These are phyloP conservation scores for Populus ilicifolia DNA, from an alignment of 345 rosid species.

Conservation along the genomic window DNA sequence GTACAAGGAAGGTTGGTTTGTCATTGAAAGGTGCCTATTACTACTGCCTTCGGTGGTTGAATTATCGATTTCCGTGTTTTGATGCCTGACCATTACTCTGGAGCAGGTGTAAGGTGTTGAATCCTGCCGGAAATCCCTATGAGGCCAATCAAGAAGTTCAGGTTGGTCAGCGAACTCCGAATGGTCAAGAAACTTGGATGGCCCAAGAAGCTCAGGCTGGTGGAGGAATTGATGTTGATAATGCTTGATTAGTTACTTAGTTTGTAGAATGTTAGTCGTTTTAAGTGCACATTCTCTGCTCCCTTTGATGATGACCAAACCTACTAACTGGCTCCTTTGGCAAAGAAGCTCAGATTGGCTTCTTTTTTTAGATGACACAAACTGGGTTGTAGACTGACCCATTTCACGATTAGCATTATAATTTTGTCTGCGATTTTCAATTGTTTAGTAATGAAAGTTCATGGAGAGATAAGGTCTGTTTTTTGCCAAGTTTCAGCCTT, in stretches of 20 bases:
- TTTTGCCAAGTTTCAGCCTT: too few relatives aligned
- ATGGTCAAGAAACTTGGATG: slow-evolving; percentile 30
- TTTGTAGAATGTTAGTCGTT: background rate
- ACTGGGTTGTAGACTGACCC: too few relatives aligned
- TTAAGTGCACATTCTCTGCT: slow-evolving; percentile 22
- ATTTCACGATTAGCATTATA: too few relatives aligned
- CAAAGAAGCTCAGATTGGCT: background rate
- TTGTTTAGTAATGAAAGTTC: too few relatives aligned
- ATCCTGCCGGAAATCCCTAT: slow-evolving; percentile 53
- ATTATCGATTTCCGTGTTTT: slow-evolving; percentile 5
- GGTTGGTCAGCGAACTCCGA: slow-evolving; percentile 30
- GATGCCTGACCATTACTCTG: slow-evolving; percentile 9
- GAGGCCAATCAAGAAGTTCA: slow-evolving; percentile 38
- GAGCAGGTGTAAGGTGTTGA: slow-evolving; percentile 66
- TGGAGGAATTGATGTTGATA: background rate
- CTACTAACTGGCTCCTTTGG: background rate
- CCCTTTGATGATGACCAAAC: background rate
- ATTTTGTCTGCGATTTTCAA: too few relatives aligned
- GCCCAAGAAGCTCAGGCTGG: too few relatives aligned
- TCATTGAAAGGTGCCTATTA: slow-evolving; percentile 57
- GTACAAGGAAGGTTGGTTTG: slow-evolving; percentile 80
- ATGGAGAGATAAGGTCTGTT: too few relatives aligned
- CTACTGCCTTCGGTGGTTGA: background rate
- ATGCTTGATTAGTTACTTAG: slow-evolving; percentile 21
- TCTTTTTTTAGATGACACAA: too few relatives aligned